Base-by-base conservation (phyloP, 805 yeast genomes). In the Kurtzmaniella fragi region DNA sequence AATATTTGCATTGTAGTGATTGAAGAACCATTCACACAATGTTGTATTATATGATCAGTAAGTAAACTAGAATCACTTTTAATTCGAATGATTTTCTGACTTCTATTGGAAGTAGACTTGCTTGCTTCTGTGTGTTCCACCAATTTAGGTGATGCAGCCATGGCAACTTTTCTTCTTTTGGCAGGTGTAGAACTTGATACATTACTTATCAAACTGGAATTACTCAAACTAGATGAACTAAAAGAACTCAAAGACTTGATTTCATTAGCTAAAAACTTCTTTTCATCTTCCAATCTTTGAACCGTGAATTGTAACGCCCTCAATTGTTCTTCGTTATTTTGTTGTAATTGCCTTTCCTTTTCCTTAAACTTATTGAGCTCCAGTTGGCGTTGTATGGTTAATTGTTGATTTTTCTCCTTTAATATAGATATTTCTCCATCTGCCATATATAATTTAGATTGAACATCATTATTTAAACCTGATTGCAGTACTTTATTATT, bases 381-480 rank as follows among this genome's bases (percentile, higher is more conserved):
- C 1, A 56, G 58, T 5, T 62, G 62, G 31, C 62, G 62, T 35
- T 62, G 67, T 17, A 52, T 53, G 37, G 73, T 75, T 3, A 75
- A 44, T 31, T 73, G 70, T 15, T 71, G 61, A 15, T 84, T 61
- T 48, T 80, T 86, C 8, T 82, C 77, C 39, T 95, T 67, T 13
- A 90, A 65, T 28, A 89, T 80, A 11, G 93, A 80, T 28, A 85
- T 80, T 52, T 90, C 96, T 2, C 97, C 97, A 40, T 75, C 76
- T 4, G 86, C 82, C 28, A 71, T 62, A 39, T 65, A 68, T n/a
- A 79, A 34, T 38, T 52, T 43, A 40, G 51, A 46, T 49, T 53
- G 53, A 40, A 57, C 35, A 43, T 57, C 46, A 39, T 37, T 40
- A 16, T 44, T 20, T 25, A n/a, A n/a, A n/a, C n/a, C n/a, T n/a